These are phyloP conservation scores for Stagonosporopsis chrysanthemi DNA, from an alignment of 2,329 filamentous ascomycete genomes.

Conservation along the genomic window DNA sequence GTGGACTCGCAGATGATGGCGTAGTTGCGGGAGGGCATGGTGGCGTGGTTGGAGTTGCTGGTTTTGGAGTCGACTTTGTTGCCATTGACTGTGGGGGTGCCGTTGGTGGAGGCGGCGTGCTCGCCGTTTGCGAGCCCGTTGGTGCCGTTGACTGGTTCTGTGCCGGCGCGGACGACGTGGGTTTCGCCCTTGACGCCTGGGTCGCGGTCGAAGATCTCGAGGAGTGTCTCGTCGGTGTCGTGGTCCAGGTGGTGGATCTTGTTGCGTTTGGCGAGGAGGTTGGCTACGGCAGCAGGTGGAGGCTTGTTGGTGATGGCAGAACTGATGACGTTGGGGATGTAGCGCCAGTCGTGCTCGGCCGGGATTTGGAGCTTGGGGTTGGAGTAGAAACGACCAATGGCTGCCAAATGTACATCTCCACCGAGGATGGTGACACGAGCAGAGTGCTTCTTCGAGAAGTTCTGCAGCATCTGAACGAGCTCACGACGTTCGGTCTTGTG, in stretches of 20 bases:
- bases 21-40: slow-evolving; percentile 76
- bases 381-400: slow-evolving; percentile 70
- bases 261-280: slow-evolving; percentile 67
- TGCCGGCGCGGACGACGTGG: slow-evolving; percentile 30
- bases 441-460: slow-evolving; percentile 62
- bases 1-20: slow-evolving; percentile 66
- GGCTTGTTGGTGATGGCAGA: slow-evolving; percentile 74
- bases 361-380: slow-evolving; percentile 65
- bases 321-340: slow-evolving; percentile 70
- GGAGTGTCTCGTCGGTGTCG: slow-evolving; percentile 69
- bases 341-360: slow-evolving; percentile 66
- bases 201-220: slow-evolving; percentile 68
- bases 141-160: slow-evolving; percentile 24
- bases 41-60: slow-evolving; percentile 78
- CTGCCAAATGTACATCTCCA: slow-evolving; percentile 70
- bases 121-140: slow-evolving; percentile 31
- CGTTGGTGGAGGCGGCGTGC: slow-evolving; percentile 14
- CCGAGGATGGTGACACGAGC: slow-evolving; percentile 68
- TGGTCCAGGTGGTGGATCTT: slow-evolving; percentile 71
- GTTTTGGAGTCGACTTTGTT: slow-evolving; percentile 61
- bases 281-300: slow-evolving; percentile 70
- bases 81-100: slow-evolving; percentile 32
- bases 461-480: slow-evolving; percentile 71
- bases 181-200: slow-evolving; percentile 50
- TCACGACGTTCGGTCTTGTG: slow-evolving; percentile 88